A percentile compares a stretch with the other conserved stretches of the same genome.
phyloP scores from a whole-genome alignment of 1,284 basidiomycete genomes.

The Pyrrhoderma lamaoense region DNA sequence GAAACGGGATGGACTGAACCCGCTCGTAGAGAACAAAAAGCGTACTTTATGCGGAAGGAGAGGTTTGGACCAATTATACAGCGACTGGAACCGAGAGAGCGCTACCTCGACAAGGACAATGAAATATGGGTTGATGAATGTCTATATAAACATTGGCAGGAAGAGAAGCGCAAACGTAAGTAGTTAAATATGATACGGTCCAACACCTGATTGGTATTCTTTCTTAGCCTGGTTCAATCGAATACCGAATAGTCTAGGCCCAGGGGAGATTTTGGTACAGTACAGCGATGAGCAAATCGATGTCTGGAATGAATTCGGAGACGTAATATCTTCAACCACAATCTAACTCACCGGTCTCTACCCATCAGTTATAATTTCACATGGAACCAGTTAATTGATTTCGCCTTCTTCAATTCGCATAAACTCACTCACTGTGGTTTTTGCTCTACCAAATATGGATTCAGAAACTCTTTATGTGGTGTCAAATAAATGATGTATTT shows the following conservation, averaged over 20 bases:
- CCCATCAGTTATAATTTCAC: too few species aligned
- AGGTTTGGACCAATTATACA: conserved; percentile 12
- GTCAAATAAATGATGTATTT: too few species aligned
- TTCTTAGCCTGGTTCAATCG: conserved; percentile 17
- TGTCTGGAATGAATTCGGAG: conserved; percentile 15
- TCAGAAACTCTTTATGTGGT: too few species aligned
- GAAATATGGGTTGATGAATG: conserved; percentile 15
- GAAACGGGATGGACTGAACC: conserved; percentile 17
- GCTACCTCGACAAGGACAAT: conserved; percentile 6
- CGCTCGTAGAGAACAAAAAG: conserved; percentile 14
- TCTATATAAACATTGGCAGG: conserved; percentile 18
- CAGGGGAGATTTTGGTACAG: conserved; percentile 13
- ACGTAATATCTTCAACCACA: conserved; percentile 9
- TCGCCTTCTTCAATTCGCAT: too few species aligned
- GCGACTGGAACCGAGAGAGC: conserved; percentile 15
- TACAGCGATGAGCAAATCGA: conserved; percentile 9
- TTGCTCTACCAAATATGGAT: too few species aligned
- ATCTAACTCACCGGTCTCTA: too few species aligned
- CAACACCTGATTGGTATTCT: neutral
- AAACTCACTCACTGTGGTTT: too few species aligned
- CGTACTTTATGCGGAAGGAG: conserved; percentile 17
- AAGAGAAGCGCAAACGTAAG: conserved; percentile 15
- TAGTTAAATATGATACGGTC: neutral
- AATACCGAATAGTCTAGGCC: conserved; percentile 4
- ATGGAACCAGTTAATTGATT: too few species aligned